phyloP scores from a whole-genome alignment of 1,139 yeast species.

The Saccharomycopsis hybrid region DNA sequence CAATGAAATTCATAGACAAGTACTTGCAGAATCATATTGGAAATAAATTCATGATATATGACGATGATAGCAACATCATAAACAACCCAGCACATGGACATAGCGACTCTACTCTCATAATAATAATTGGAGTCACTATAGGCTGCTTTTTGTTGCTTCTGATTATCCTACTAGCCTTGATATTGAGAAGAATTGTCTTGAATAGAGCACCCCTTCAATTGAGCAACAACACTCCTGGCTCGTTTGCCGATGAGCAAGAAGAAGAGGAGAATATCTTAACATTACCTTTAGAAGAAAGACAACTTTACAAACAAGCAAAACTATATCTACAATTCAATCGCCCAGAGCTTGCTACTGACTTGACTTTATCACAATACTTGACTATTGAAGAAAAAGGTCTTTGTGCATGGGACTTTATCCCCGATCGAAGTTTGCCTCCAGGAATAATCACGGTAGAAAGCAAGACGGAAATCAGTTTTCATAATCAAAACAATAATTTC shows the following conservation, averaged over 20 bases:
- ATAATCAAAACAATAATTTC: conserved; percentile 19
- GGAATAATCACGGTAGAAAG: conserved; percentile 43
- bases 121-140: background rate
- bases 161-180: conserved; percentile 1
- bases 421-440: conserved; percentile 43
- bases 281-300: conserved; percentile 68
- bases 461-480: conserved; percentile 52
- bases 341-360: conserved; percentile 36
- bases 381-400: conserved; percentile 86
- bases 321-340: conserved; percentile 48
- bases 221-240: conserved; percentile 35
- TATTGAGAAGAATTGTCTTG: background rate
- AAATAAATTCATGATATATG: no score
- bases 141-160: conserved; percentile 1
- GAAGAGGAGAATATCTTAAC: conserved; percentile 60
- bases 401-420: conserved; percentile 85
- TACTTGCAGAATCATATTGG: no score
- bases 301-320: conserved; percentile 58
- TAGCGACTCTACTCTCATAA: no score
- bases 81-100: no score
- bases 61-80: no score
- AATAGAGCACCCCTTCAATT: conserved; percentile 9
- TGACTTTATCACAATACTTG: conserved; percentile 17
- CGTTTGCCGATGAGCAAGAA: conserved; percentile 59
- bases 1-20: no score